Conservation (phyloP, 768 basidiomycete genomes). For the Rhodocollybia butyracea region DNA sequence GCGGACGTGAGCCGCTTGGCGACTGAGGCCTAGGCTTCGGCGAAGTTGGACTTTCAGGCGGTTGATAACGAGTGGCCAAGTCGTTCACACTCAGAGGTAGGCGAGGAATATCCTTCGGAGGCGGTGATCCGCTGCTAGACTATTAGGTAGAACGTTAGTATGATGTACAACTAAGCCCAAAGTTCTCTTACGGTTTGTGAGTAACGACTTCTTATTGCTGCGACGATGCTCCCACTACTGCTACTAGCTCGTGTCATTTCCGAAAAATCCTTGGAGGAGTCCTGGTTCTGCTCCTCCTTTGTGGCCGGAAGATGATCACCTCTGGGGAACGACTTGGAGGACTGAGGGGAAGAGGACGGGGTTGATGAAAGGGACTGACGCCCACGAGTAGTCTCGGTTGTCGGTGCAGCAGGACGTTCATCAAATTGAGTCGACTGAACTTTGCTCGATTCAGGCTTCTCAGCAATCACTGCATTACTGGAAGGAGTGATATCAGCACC, state of each 20-base stretch:
- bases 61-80: conserved; percentile 53
- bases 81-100: conserved; percentile 61
- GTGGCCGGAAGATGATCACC: conserved; percentile 15
- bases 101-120: conserved; percentile 59
- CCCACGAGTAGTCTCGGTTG: not conserved
- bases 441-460: not conserved
- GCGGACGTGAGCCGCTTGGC: conserved; percentile 23
- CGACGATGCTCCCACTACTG: conserved; percentile 59
- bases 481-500: not conserved
- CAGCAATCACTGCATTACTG: not conserved
- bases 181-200: conserved; percentile 45
- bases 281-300: conserved; percentile 9
- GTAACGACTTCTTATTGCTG: conserved; percentile 66
- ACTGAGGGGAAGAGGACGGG: not conserved
- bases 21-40: conserved; percentile 35
- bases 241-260: conserved; percentile 32
- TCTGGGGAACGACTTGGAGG: not conserved
- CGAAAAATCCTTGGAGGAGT: conserved; percentile 35
- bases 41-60: conserved; percentile 29
- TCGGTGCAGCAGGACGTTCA: not conserved
- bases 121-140: conserved; percentile 51
- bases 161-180: not conserved
- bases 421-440: not conserved
- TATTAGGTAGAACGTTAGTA: conserved; percentile 18
- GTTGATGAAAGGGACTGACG: not conserved